Conservation (phyloP, 495 filamentous ascomycete genomes). For the Pyronema omphalodes region DNA sequence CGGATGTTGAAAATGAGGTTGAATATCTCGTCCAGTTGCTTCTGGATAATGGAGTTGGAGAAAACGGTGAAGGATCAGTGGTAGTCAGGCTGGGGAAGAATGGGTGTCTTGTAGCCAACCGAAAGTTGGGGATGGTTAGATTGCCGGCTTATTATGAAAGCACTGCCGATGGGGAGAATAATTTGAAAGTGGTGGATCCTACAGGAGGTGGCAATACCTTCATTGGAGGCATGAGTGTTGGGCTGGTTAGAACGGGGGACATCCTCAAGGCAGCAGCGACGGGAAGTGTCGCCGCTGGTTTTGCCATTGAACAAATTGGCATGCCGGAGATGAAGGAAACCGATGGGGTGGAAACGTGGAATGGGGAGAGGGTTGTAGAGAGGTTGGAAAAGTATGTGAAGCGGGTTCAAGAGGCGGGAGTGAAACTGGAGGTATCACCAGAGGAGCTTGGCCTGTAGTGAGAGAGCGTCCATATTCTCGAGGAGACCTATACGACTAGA, state of each 20-base stretch:
- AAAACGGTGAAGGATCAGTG: constrained; percentile 33
- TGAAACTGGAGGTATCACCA: background rate
- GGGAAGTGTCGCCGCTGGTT: constrained; percentile 75
- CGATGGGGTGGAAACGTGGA: constrained; percentile 56
- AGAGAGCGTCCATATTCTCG: too few relatives aligned
- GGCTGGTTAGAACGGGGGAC: constrained; percentile 40
- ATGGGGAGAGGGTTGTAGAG: constrained; percentile 39
- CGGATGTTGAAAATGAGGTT: background rate
- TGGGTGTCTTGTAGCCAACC: constrained; percentile 28
- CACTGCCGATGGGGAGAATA: constrained; percentile 13
- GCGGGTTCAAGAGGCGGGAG: constrained; percentile 15
- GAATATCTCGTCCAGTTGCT: background rate
- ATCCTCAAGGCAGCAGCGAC: constrained; percentile 54
- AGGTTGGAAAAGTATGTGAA: constrained; percentile 35
- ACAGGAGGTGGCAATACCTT: constrained; percentile 95
- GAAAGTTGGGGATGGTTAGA: constrained; percentile 26
- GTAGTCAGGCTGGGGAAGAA: constrained; percentile 31
- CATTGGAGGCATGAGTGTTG: constrained; percentile 64
- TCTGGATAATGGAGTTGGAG: constrained; percentile 19
- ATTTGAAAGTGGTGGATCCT: constrained; percentile 57
- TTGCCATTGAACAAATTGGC: constrained; percentile 87
- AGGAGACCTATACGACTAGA: too few relatives aligned
- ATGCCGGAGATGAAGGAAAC: constrained; percentile 43
- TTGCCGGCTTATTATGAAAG: constrained; percentile 35
- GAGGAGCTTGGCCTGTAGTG: too few relatives aligned